Conservation (phyloP, 495 filamentous ascomycete genomes). For the Xylaria sp. region DNA sequence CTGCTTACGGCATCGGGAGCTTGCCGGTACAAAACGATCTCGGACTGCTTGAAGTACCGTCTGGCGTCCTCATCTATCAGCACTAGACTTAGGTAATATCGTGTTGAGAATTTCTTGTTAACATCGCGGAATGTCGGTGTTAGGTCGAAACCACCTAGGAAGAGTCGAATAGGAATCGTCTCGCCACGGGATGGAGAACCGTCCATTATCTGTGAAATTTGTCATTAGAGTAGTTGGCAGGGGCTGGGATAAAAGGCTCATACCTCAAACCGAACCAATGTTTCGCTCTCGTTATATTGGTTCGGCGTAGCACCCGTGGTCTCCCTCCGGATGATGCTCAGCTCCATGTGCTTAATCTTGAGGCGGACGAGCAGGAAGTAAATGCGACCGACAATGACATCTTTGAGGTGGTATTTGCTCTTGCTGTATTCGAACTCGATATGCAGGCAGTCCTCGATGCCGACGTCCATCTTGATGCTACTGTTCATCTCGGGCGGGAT, state of each 20-base stretch:
- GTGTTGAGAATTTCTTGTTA: slow-evolving; percentile 99
- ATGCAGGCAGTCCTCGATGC: slow-evolving; percentile 98
- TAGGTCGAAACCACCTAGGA: slow-evolving; percentile 96
- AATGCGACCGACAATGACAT: slow-evolving; percentile 98
- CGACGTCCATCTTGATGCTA: slow-evolving; percentile 99
- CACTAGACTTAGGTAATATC: slow-evolving; percentile 96
- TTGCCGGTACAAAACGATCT: slow-evolving; percentile 97
- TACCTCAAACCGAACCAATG: slow-evolving; percentile 95
- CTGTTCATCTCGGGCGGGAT: slow-evolving; percentile 98
- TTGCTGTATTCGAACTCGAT: slow-evolving; percentile 99
- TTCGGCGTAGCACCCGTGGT: slow-evolving; percentile 99
- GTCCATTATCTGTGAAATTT: slow-evolving; percentile 84
- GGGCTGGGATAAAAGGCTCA: slow-evolving; percentile 9
- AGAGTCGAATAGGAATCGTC: slow-evolving; percentile 96
- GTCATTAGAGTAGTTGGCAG: slow-evolving; percentile 16
- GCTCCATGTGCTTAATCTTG: slow-evolving; percentile 99
- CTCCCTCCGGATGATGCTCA: slow-evolving; percentile 96
- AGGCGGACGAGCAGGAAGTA: slow-evolving; percentile 97
- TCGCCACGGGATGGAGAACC: slow-evolving; percentile 96
- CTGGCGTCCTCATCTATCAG: slow-evolving; percentile 97
- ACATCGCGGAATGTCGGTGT: slow-evolving; percentile 99
- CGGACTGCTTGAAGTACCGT: slow-evolving; percentile 98
- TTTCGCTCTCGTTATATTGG: slow-evolving; percentile 99
- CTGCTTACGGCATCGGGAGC: slow-evolving; percentile 68
- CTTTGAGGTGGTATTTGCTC: slow-evolving; percentile 98